Evolutionary conservation across 305 asterid species (phyloP).

Genomic region (Caryopteris hybrid): DNA sequence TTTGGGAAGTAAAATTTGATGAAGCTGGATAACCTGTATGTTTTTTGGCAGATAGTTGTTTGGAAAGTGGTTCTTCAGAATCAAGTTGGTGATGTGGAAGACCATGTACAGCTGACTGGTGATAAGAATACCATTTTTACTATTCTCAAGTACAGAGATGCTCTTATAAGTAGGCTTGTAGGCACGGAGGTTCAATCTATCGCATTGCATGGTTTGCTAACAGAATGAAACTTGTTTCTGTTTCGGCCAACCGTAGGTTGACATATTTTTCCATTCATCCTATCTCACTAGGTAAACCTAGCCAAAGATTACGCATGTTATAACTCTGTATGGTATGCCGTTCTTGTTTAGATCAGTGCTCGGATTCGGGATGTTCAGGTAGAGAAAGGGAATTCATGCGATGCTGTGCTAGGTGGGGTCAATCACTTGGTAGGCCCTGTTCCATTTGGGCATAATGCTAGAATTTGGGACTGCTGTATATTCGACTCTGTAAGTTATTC

Average conservation of each 20-base stretch:
- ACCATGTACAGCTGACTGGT: slow-evolving; percentile 19
- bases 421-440: slow-evolving; percentile 49
- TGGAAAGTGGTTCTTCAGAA: slow-evolving; percentile 58
- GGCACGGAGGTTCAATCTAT: slow-evolving; percentile 97
- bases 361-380: slow-evolving; percentile 71
- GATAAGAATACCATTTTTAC: slow-evolving; percentile 24
- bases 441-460: slow-evolving; percentile 87
- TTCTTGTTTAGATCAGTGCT: slow-evolving; percentile 62
- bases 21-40: slow-evolving; percentile 10
- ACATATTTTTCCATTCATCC: not conserved
- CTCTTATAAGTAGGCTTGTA: slow-evolving; percentile 55
- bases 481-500: slow-evolving; percentile 61
- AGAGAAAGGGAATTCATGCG: slow-evolving; percentile 28
- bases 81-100: slow-evolving; percentile 25
- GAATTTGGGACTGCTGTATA: slow-evolving; percentile 97
- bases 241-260: slow-evolving; percentile 95
- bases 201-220: slow-evolving; percentile 82
- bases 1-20: slow-evolving; percentile 43
- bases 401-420: slow-evolving; percentile 23
- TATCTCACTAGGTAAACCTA: slow-evolving; percentile 3
- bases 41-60: slow-evolving; percentile 57
- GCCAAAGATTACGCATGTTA: not conserved
- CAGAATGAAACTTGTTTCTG: slow-evolving; percentile 76
- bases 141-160: slow-evolving; percentile 44
- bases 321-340: slow-evolving; percentile 16